A percentile compares a stretch with the other conserved stretches of the same genome.
Conservation (phyloP, 148 eudicot species). For the Gaultheria prostrata region DNA sequence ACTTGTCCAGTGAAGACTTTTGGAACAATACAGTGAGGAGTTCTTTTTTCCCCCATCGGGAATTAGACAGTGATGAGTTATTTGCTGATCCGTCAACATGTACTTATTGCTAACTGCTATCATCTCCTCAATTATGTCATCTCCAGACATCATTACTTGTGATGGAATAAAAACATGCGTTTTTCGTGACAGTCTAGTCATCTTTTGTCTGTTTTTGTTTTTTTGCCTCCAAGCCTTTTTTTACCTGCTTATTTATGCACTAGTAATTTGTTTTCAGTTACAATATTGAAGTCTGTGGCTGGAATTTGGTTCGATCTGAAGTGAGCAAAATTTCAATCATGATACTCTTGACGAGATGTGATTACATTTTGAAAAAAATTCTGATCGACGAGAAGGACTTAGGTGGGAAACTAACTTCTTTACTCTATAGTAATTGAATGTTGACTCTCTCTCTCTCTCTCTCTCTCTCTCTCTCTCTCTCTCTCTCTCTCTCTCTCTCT, state of each 20-base stretch:
- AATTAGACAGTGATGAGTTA: not conserved
- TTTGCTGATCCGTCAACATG: not conserved
- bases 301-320: constrained; percentile 60
- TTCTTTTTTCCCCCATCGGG: not conserved
- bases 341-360: constrained; percentile 81
- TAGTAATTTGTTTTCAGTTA: constrained; percentile 36
- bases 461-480: not conserved
- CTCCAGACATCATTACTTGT: not conserved
- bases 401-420: constrained; percentile 43
- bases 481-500: not conserved
- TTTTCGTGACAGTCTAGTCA: not conserved
- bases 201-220: not conserved
- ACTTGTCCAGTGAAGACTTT: not conserved
- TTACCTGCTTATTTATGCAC: not conserved
- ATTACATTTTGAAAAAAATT: constrained; percentile 69
- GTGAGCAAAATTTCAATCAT: constrained; percentile 68
- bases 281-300: constrained; percentile 38
- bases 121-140: not conserved
- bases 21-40: not conserved
- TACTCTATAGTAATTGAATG: constrained; percentile 1
- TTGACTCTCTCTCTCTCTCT: not conserved
- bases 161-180: not conserved
- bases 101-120: not conserved
- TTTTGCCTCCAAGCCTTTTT: not conserved
- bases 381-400: constrained; percentile 70